Conservation (phyloP, 2,329 filamentous ascomycete genomes). For the Stylonectria norvegica region DNA sequence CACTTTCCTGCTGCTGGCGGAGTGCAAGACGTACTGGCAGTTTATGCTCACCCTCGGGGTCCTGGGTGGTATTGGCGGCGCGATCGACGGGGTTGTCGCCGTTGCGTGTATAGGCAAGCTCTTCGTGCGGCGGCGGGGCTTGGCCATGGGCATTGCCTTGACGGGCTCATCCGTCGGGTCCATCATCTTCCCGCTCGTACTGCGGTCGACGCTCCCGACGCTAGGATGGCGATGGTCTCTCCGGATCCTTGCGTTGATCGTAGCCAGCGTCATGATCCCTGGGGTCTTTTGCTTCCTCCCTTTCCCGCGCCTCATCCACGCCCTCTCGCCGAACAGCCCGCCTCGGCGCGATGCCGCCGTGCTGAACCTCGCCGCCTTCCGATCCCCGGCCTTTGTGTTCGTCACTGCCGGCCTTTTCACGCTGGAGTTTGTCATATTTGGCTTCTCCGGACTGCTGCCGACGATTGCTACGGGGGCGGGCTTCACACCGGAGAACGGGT, state of each 20-base stretch:
- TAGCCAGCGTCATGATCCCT: conserved; percentile 24
- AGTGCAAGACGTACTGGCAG: conserved; percentile 47
- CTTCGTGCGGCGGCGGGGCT: conserved; percentile 22
- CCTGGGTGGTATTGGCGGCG: conserved; percentile 40
- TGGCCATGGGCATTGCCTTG: conserved; percentile 26
- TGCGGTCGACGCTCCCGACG: conserved; percentile 26
- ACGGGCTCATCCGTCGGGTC: conserved; percentile 28
- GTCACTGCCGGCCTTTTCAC: conserved; percentile 41
- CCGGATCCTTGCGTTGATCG: conserved; percentile 29
- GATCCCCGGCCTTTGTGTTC: conserved; percentile 39
- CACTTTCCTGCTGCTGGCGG: conserved; percentile 43
- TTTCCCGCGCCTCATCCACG: conserved; percentile 22
- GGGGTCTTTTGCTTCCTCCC: conserved; percentile 35
- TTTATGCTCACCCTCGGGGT: conserved; percentile 44
- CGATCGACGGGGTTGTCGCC: conserved; percentile 35
- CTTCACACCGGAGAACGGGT: conserved; percentile 38
- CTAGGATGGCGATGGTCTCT: conserved; percentile 36
- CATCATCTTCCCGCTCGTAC: conserved; percentile 33
- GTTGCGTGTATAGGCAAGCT: conserved; percentile 32
- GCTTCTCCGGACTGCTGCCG: conserved; percentile 44
- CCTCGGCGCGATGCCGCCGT: conserved; percentile 14
- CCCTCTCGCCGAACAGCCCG: conserved; percentile 4
- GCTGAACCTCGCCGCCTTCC: conserved; percentile 40
- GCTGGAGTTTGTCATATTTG: conserved; percentile 48
- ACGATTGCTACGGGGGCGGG: conserved; percentile 39